Evolutionary conservation across 768 basidiomycete genomes (phyloP).

Genomic region (Collybia sordida): DNA sequence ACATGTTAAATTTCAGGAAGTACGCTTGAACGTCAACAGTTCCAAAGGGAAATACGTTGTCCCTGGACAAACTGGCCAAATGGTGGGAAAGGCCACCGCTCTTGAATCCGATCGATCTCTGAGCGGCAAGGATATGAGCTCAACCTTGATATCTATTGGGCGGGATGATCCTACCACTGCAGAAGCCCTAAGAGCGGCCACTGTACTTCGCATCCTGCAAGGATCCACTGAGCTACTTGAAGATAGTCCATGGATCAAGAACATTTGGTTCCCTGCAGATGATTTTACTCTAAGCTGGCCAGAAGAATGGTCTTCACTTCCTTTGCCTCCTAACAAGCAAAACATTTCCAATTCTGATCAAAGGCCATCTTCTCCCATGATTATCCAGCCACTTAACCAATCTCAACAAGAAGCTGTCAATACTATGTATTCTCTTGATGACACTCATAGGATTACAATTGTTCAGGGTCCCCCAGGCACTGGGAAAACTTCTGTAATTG

Average conservation of each 20-base stretch:
- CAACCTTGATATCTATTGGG: constrained; percentile 48
- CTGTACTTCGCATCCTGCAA: constrained; percentile 44
- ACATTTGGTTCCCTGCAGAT: constrained; percentile 42
- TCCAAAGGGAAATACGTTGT: constrained; percentile 35
- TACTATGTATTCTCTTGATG: constrained; percentile 39
- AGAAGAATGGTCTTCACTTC: constrained; percentile 26
- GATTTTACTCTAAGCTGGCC: constrained; percentile 38
- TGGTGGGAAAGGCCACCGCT: constrained; percentile 34
- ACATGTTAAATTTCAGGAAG: constrained; percentile 14
- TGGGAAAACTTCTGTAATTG: constrained; percentile 75
- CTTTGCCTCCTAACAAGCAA: background rate
- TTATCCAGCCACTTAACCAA: constrained; percentile 31
- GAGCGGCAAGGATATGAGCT: constrained; percentile 32
- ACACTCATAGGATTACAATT: constrained; percentile 37
- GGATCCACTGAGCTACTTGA: constrained; percentile 31
- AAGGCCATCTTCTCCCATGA: constrained; percentile 3
- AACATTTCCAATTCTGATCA: background rate
- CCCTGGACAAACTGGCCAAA: constrained; percentile 41
- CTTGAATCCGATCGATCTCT: constrained; percentile 22
- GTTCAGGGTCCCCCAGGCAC: constrained; percentile 66
- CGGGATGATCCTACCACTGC: constrained; percentile 58
- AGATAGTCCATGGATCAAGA: constrained; percentile 48
- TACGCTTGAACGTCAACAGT: constrained; percentile 27
- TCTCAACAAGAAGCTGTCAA: constrained; percentile 51
- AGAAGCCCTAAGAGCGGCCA: constrained; percentile 44